Conservation (phyloP, 1,284 basidiomycete species). For the Puccinia hordei region DNA sequence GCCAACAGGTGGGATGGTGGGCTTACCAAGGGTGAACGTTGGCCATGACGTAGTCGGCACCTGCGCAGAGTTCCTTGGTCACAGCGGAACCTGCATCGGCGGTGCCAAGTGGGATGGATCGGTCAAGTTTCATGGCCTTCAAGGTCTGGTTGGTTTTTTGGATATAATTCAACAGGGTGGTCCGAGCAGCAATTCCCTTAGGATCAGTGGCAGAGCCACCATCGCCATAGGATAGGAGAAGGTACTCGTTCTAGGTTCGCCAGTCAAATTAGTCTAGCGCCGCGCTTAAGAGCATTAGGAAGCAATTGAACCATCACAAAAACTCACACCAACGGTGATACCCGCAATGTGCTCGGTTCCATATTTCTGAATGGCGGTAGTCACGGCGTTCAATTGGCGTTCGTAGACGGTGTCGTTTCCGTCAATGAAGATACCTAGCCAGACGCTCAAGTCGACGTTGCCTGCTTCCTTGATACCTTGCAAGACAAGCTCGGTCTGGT, state of each 20-base stretch:
- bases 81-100: conserved; percentile 87
- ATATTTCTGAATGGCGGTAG: conserved; percentile 72
- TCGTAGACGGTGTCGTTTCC: conserved; percentile 71
- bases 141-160: conserved; percentile 59
- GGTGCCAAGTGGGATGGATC: conserved; percentile 73
- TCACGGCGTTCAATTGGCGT: conserved; percentile 71
- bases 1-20: background rate
- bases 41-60: conserved; percentile 72
- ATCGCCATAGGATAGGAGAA: conserved; percentile 66
- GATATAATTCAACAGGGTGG: conserved; percentile 48
- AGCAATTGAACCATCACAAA: too few relatives aligned
- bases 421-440: conserved; percentile 74
- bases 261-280: conserved; percentile 75
- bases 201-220: conserved; percentile 62
- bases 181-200: conserved; percentile 43
- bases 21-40: conserved; percentile 75
- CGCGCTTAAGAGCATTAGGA: conserved; percentile 58
- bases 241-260: conserved; percentile 57
- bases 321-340: conserved; percentile 65
- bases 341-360: conserved; percentile 77
- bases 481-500: conserved; percentile 65
- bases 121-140: conserved; percentile 66
- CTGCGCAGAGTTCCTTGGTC: conserved; percentile 69
- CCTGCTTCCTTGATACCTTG: conserved; percentile 78
- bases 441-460: conserved; percentile 83